Conservation (phyloP, 1,284 basidiomycete species). For the Lignosus rhinocerotis region DNA sequence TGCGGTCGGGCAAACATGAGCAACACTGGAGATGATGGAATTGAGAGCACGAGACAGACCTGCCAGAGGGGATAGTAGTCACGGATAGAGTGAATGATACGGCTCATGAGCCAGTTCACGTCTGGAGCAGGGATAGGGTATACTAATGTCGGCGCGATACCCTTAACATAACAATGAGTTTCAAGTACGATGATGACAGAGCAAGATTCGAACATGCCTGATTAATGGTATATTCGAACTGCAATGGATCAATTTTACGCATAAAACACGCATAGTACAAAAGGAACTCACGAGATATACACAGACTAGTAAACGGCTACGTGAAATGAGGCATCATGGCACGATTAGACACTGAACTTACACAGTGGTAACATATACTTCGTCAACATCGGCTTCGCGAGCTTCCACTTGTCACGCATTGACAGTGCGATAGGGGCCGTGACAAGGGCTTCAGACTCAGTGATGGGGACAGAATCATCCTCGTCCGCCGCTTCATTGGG, state of each 20-base stretch:
- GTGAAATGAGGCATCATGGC: neutral
- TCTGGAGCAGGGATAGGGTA: constrained; percentile 79
- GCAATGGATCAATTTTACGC: constrained; percentile 18
- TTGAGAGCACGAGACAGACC: constrained; percentile 41
- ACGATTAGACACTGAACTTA: constrained; percentile 39
- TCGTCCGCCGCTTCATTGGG: constrained; percentile 41
- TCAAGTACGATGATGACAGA: neutral
- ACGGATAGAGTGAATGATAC: constrained; percentile 80
- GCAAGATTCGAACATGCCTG: constrained; percentile 49
- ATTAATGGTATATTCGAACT: constrained; percentile 94
- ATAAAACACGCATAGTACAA: neutral
- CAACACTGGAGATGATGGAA: neutral
- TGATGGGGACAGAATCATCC: neutral
- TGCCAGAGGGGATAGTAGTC: constrained; percentile 98
- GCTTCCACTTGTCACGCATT: constrained; percentile 70
- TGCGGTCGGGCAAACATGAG: constrained; percentile 28
- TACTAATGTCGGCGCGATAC: constrained; percentile 87
- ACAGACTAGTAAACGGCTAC: constrained; percentile 49
- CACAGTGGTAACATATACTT: constrained; percentile 84
- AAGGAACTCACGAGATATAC: constrained; percentile 68
- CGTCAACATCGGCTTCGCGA: constrained; percentile 72
- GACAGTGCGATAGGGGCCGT: constrained; percentile 50
- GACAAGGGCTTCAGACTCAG: constrained; percentile 9
- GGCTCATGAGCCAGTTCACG: constrained; percentile 62
- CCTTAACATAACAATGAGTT: constrained; percentile 41